Base-by-base conservation (phyloP, 2,329 filamentous ascomycete species). In the Colletotrichum incanum region DNA sequence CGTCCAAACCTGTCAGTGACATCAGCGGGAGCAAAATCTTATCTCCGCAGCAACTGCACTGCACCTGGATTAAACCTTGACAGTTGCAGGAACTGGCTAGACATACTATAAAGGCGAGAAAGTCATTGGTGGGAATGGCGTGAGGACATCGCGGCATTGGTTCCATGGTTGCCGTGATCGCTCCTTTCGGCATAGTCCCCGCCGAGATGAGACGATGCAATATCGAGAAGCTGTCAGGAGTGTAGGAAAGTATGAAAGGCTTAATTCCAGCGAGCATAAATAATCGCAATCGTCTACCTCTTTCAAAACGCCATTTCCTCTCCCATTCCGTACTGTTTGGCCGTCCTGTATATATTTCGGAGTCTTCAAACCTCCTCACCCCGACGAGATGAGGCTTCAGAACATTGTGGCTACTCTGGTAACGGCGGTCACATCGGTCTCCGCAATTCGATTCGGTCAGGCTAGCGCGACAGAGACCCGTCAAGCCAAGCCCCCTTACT, bases 401-500 rank as follows among this genome's bases (percentile, higher is more conserved):
- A 7, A 23, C 2, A 41, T 62, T 14, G 50, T 28, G 0, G 31
- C 54, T 2, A 37, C 31, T 18, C 39, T 72, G 23, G 65, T 41
- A 31, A 26, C 83, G 80, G 59, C 82, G 79, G 81, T 56, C 20
- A 26, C 65, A 18, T 20, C 62, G 1, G 68, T 56, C 31, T 67
- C 68, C 23, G 70, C 70, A 31, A 26, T 34, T 20, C 54, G 65
- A 5, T 23, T 65, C 5, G 9, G 50, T 16, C n/a, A 58, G 28
- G 3, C 20, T 8, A 34, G 45, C 20, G 54, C 20, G 5, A 16
- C 52, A 5, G 52, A 55, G 5, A 47, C 39, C 16, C 65, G 70
- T 39, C 52, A 60, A 39, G 47, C 52, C n/a, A 80, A 78, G 61
- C 76, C 84, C 0, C 83, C 85, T 0, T 84, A 82, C 49, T 87